Base-by-base conservation (phyloP, 768 basidiomycete species). In the Coprinopsis sp. region DNA sequence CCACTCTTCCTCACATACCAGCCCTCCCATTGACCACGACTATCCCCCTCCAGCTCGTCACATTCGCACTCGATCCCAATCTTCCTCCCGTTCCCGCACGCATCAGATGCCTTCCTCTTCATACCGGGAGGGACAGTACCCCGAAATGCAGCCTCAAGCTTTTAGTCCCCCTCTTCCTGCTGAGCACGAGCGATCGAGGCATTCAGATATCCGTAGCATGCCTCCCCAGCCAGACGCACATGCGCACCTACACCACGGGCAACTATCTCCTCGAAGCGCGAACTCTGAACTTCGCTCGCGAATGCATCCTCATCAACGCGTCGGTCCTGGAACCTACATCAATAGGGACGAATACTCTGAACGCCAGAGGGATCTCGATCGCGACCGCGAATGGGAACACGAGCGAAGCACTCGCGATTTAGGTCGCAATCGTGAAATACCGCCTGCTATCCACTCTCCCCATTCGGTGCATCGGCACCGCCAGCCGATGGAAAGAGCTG, bases 221-320 rank as follows among this genome's bases (percentile, higher is more conserved):
- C 48, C 48, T n/a, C 24, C 47, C 43, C 60, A 65, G 55, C 51
- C 29, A 6, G 64, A 67, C 37, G 58, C 56, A 21, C 70, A 70
- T 39, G 60, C 59, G 45, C 51, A 57, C 21, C 58, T 57, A 46
- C 61, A 63, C 44, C 57, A 60, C 41, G 43, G 62, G 46, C 67
- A 66, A 44, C 53, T 60, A 36, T 68, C 70, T 11, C 70, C 72
- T 16, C 68, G 63, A 7, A 61, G 65, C 14, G 63, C 58, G 16
- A 59, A 70, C 14, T 60, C 48, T 49, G 48, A 49, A 33, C 34
- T 49, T 3, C 48, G 48, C 42, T 22, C 40, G 31, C 38, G 75
- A 55, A 61, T 73, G 37, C 86, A 86, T 60, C 71, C 71, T 50
- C 84, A 86, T 63, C 84, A 84, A 61, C 80, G 82, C 45, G 58